phyloP scores from a whole-genome alignment of 768 basidiomycete species.

The Vararia minispora region DNA sequence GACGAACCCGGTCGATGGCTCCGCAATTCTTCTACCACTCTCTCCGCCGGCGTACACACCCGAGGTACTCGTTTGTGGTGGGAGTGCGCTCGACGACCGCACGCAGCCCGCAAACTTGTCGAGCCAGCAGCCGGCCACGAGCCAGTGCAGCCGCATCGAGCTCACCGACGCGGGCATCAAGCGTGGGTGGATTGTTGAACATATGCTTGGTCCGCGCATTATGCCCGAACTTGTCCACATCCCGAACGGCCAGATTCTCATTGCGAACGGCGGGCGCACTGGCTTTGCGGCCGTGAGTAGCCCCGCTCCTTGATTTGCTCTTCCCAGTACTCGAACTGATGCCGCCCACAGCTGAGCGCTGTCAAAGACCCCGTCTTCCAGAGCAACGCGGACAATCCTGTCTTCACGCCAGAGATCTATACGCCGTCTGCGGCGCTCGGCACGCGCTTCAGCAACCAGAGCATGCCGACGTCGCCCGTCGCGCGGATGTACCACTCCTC shows the following conservation, averaged over 20 bases:
- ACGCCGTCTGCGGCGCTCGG: constrained; percentile 33
- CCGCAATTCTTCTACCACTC: constrained; percentile 21
- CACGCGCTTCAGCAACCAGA: constrained; percentile 34
- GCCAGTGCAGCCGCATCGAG: constrained; percentile 27
- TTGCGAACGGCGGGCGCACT: constrained; percentile 29
- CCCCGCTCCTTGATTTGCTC: too few species aligned
- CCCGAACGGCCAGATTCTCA: constrained; percentile 26
- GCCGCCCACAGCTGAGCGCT: too few species aligned
- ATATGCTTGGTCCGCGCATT: constrained; percentile 21
- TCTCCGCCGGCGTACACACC: constrained; percentile 19
- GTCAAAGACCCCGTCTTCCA: constrained; percentile 15
- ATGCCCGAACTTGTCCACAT: constrained; percentile 25
- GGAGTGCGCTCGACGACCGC: constrained; percentile 14
- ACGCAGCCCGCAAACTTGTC: constrained; percentile 13
- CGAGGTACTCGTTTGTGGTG: constrained; percentile 23
- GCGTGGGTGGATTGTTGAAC: constrained; percentile 23
- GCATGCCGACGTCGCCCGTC: constrained; percentile 30
- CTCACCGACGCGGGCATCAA: constrained; percentile 19
- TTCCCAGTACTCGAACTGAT: too few species aligned
- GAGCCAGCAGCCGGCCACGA: constrained; percentile 19
- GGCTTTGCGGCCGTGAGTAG: constrained; percentile 26
- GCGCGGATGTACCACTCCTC: constrained; percentile 54
- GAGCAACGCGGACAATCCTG: constrained; percentile 22
- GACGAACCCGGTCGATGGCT: constrained; percentile 21
- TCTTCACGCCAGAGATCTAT: constrained; percentile 34